phyloP scores from a whole-genome alignment of 306 rosid species.

The Cajanus cajan region DNA sequence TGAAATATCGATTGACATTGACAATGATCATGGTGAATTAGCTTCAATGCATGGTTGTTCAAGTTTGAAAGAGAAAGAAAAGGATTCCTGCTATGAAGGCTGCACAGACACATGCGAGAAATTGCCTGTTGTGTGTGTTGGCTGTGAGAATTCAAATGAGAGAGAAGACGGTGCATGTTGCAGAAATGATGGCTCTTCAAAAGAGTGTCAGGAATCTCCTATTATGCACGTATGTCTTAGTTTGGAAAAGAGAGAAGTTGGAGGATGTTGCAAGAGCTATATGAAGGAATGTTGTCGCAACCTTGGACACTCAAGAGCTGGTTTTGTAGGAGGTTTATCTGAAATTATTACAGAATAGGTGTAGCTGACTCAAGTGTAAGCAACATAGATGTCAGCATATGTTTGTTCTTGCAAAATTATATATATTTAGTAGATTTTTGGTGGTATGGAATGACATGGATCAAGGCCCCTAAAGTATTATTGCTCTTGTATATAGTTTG shows the following conservation, averaged over 20 bases:
- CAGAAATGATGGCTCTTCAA: conserved; percentile 11
- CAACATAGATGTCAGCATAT: conserved; percentile 4
- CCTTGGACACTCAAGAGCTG: conserved; percentile 47
- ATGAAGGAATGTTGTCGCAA: conserved; percentile 73
- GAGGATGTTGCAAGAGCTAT: conserved; percentile 84
- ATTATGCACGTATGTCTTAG: conserved; percentile 46
- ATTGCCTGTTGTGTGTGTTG: not conserved
- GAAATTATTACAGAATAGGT: conserved; percentile 63
- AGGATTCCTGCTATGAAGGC: conserved; percentile 31
- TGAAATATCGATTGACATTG: conserved; percentile 40
- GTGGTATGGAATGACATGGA: not conserved
- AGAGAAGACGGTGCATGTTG: conserved; percentile 38
- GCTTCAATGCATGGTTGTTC: not conserved
- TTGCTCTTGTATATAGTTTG: conserved; percentile 10
- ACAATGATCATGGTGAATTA: conserved; percentile 22
- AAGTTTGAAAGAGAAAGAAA: conserved; percentile 40
- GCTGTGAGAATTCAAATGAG: conserved; percentile 38
- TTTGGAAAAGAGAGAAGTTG: conserved; percentile 54
- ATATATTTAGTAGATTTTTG: conserved; percentile 16
- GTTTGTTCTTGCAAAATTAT: conserved; percentile 12
- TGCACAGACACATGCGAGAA: conserved; percentile 11
- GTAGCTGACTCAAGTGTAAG: conserved; percentile 21
- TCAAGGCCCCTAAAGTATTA: not conserved
- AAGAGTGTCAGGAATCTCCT: conserved; percentile 15
- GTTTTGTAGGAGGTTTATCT: conserved; percentile 54